Evolutionary conservation across 1,284 basidiomycete species (phyloP), one percentile per base, ranked within the genome.

Genomic region (Leccinum proximum): DNA sequence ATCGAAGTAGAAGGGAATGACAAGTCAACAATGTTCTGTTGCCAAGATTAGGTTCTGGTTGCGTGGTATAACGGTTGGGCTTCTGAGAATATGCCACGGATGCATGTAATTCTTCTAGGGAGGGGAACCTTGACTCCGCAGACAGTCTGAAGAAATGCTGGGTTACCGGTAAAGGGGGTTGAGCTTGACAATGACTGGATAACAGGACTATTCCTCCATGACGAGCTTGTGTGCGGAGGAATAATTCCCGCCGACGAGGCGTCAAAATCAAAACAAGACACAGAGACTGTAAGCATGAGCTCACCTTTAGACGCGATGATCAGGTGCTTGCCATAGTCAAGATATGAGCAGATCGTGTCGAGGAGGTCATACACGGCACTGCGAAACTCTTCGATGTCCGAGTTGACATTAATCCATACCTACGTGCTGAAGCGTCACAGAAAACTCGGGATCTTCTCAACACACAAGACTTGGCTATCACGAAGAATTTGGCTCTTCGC

Each of bases 81-180:
- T 65, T 70, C 38, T 67, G 71, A 65, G 75, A 50, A 70, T 64
- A 58, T 67, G 68, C 63, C 66, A 89, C 87, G n/a, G 80, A 80
- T 10, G 86, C 84, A 75, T 93, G 89, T 11, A 93, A 78, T 69
- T 92, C 89, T 72, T 92, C 91, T 35, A 93, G 76, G 1, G 91
- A 88, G 2, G 91, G 91, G 74, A 91, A 93, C 60, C 89, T 81
- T 58, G 84, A 81, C 74, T 92, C 90, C 4, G 81, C 83, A 40
- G 84, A 77, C 9, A 59, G 66, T 66, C 33, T 73, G 77, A 65
- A 59, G 64, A 64, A 57, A 69, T 60, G 65, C 59, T 11, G 69
- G 50, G 8, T 26, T 54, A 6, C 30, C 68, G 64, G 35, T 74
- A 67, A 57, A 77, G 68, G 72, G 65, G 6, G 65, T 61, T 13